Base-by-base conservation (phyloP, 1,139 yeast species). In the Suhomyces anneliseae region DNA sequence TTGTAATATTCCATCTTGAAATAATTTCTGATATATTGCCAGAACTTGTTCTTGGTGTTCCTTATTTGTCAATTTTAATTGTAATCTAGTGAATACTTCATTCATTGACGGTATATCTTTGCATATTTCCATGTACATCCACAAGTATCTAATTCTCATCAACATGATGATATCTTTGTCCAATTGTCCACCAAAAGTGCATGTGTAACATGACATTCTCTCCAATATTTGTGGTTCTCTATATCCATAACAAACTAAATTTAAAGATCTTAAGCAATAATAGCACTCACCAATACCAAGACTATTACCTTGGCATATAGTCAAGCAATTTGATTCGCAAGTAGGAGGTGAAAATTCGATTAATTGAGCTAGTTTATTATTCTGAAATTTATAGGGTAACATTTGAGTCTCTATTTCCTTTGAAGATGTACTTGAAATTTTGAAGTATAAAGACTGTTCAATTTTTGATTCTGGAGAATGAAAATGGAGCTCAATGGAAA, bases 91-190 rank as follows among this genome's bases (percentile, higher is more conserved):
- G 14, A 48, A 48, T 36, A 56, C 46, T 7, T 52, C 36, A 14
- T 40, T 42, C 36, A 51, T 51, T 9, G 42, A 36, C 1, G 66
- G 66, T 32, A 29, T 9, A 64, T 45, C 6, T 47, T 51, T 11
- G 6, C 15, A 32, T 47, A 40, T 4, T 37, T 31, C 7, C 38
- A 59, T 46, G 40, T 54, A 48, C 32, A 51, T 45, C 60, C 61
- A 61, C 24, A 63, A 45, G 34, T 50, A 51, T 35, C 68, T 51
- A 8, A 54, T 45, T 39, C 55, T 52, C 52, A 59, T 54, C 27
- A 62, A 47, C 6, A 50, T 35, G 8, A 34, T 35, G 27, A 61
- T 36, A 29, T 50, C 52, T 10, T 37, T 11, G 4, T 50, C 32
- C 1, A 39, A 27, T 0, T 40, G 19, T 3, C 38, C 33, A 7